Evolutionary conservation across 371 early-diverging fungal species (phyloP), one percentile per base, ranked within the genome.

Genomic region (Cokeromyces recurvatus): DNA sequence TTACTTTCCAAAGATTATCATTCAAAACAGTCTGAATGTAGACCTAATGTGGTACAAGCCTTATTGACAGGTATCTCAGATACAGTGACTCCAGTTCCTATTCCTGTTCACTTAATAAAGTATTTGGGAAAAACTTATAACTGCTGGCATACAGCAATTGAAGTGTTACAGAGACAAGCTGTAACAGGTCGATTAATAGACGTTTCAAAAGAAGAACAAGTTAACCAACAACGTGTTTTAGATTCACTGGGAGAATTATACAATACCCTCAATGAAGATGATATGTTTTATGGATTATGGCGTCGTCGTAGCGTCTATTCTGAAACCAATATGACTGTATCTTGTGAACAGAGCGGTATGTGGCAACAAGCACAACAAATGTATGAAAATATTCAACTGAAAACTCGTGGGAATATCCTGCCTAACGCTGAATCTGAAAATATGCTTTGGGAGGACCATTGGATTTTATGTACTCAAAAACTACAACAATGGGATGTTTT

Each of bases 401-500:
- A 94, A 64, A 96, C 95, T 1, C 75, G 94, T 6, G 86, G 85
- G 3, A 92, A 93, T 0, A 79, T 82, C 2, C 61, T 95, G 38
- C 90, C 93, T 2, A 95, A 95, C 58, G 85, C 90, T n/a, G 98
- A 99, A 64, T 81, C 94, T 1, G 99, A 99, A 62, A 98, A 95
- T 57, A 81, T 82, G 41, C 65, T 98, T 6, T 99, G 99, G 98
- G 97, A 99, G 68, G 90, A 95, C 39, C 94, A 93, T 55, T 99
- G 99, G 92, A 83, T 98, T 17, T 64, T 68, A 14, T 92, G 95
- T 50, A 88, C 98, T 0, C 81, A 94, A 57, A 84, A 90, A 42
- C 68, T 99, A 29, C 99, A 99, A 69, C 96, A 95, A 59, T 99
- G 99, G 99, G 99, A 99, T 52, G 82, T 98, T 41, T 69, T 98